These are phyloP conservation scores for Sugiyamaella pinicola DNA, from an alignment of 1,139 yeast species.

Conservation along the genomic window DNA sequence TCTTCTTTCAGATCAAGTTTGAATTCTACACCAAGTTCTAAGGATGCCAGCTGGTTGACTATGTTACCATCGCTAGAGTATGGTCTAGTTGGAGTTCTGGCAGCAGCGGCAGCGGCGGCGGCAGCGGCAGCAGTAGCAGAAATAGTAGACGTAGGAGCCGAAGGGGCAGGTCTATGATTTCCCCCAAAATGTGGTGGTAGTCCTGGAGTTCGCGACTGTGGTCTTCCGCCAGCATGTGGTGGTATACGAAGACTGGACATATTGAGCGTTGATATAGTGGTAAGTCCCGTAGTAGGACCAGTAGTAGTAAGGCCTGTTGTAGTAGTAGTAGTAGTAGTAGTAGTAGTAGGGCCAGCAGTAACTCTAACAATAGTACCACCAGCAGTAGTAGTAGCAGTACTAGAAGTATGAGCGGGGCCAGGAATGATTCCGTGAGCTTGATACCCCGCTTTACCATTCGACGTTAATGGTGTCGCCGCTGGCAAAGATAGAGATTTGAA, in stretches of 20 bases:
- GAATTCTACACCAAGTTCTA: conserved; percentile 53
- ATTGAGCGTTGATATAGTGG: no score
- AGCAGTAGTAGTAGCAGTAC: no score
- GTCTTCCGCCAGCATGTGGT: conserved; percentile 23
- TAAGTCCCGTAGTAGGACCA: no score
- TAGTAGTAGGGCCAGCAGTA: background rate
- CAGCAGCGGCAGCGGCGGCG: conserved; percentile 38
- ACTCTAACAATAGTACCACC: no score
- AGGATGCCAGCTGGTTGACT: conserved; percentile 38
- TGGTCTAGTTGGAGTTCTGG: conserved; percentile 5
- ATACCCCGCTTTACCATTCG: background rate
- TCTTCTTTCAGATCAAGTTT: conserved; percentile 58
- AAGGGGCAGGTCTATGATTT: conserved; percentile 34
- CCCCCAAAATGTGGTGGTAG: background rate
- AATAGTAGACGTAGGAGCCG: conserved; percentile 27
- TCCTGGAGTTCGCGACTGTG: background rate
- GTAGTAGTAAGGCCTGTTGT: no score
- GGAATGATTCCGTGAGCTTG: no score
- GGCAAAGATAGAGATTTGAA: conserved; percentile 67
- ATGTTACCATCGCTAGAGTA: conserved; percentile 30
- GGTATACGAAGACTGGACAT: conserved; percentile 27
- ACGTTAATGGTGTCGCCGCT: conserved; percentile 33
- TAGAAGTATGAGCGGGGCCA: no score
- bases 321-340: background rate
- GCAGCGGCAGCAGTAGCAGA: background rate